Evolutionary conservation across 225 moss, liverwort and hornwort species (phyloP).

Genomic region (Anthoceros angustus): DNA sequence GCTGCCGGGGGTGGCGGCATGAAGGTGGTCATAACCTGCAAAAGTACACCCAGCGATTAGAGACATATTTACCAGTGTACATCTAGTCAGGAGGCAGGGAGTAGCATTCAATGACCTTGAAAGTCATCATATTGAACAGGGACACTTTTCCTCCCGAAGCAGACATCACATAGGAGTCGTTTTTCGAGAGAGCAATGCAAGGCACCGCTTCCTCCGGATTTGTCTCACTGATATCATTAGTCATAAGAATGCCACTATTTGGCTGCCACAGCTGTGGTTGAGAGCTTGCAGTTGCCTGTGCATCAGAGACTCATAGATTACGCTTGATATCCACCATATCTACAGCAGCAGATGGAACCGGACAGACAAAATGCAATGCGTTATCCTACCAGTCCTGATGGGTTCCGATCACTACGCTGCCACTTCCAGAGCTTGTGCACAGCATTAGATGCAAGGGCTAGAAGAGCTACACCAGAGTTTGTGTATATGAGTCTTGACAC

Average conservation of each 20-base stretch:
- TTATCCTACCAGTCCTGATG: constrained; percentile 47
- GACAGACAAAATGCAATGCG: background rate
- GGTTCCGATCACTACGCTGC: constrained; percentile 82
- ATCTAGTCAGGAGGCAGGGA: background rate
- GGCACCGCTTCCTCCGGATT: constrained; percentile 98
- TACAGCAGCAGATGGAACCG: background rate
- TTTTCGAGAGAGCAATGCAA: constrained; percentile 92
- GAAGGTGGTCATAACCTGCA: constrained; percentile 77
- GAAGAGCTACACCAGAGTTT: constrained; percentile 66
- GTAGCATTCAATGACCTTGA: constrained; percentile 38
- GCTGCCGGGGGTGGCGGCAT: constrained; percentile 86
- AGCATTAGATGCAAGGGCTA: constrained; percentile 89
- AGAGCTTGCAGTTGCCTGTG: constrained; percentile 80
- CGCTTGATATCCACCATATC: too few relatives aligned
- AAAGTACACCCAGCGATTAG: background rate
- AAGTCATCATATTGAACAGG: constrained; percentile 98
- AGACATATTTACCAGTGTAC: background rate
- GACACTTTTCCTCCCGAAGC: constrained; percentile 98
- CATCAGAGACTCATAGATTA: background rate
- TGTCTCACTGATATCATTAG: constrained; percentile 82
- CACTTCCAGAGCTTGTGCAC: constrained; percentile 99
- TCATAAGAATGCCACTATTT: constrained; percentile 93
- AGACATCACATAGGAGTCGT: constrained; percentile 98
- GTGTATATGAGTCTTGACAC: constrained; percentile 94
- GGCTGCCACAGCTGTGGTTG: constrained; percentile 89